Evolutionary conservation across 192 early-diverging fungal genomes (phyloP).

Genomic region (Coemansia asiatica): DNA sequence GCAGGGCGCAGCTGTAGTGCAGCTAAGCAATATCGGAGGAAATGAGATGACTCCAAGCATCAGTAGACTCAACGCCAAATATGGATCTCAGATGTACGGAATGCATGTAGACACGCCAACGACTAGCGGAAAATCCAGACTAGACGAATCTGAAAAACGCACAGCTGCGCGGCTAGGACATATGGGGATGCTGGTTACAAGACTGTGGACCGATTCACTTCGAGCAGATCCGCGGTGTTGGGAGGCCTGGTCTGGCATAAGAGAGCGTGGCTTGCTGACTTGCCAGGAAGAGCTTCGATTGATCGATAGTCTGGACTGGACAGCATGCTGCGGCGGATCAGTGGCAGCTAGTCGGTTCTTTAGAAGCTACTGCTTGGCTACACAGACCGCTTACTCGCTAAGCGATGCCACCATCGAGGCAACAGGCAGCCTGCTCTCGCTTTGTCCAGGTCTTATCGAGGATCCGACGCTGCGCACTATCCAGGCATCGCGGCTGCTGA

Average conservation of each 20-base stretch:
- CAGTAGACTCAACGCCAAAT: slow-evolving; percentile 16
- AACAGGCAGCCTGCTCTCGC: slow-evolving; percentile 19
- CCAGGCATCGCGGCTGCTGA: slow-evolving; percentile 45
- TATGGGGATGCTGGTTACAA: slow-evolving; percentile 34
- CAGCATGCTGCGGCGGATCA: slow-evolving; percentile 27
- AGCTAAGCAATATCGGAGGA: slow-evolving; percentile 46
- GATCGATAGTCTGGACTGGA: slow-evolving; percentile 37
- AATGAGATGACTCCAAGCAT: slow-evolving; percentile 44
- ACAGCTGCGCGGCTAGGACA: slow-evolving; percentile 17
- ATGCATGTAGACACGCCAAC: neutral
- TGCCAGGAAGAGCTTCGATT: slow-evolving; percentile 30
- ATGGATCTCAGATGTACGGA: neutral
- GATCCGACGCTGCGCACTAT: slow-evolving; percentile 48
- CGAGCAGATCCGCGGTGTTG: slow-evolving; percentile 47
- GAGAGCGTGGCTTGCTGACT: slow-evolving; percentile 48
- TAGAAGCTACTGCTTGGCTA: slow-evolving; percentile 46
- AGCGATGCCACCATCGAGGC: slow-evolving; percentile 19
- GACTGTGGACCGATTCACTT: slow-evolving; percentile 35
- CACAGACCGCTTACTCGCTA: slow-evolving; percentile 30
- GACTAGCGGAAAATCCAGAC: neutral
- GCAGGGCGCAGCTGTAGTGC: slow-evolving; percentile 51
- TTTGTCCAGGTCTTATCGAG: slow-evolving; percentile 17
- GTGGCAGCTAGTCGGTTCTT: slow-evolving; percentile 31
- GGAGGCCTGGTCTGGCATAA: slow-evolving; percentile 55
- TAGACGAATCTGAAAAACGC: neutral